phyloP scores from a whole-genome alignment of 305 asterid species.

The Solanum aculeatissimum region DNA sequence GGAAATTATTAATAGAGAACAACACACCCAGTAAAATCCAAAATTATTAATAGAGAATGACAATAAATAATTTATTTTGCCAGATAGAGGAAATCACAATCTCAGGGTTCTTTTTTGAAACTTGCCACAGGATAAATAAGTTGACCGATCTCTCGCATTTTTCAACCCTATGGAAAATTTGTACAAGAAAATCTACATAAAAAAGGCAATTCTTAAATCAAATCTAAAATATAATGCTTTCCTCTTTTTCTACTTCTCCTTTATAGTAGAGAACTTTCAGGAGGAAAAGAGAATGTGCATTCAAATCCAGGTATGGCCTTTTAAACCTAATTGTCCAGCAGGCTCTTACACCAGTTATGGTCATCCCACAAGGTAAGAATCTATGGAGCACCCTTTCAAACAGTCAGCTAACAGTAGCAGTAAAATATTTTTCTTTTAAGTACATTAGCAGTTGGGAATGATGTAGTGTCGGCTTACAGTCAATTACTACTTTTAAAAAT shows the following conservation, averaged over 20 bases:
- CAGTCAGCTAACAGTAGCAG: neutral
- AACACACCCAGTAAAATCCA: neutral
- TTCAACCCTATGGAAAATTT: neutral
- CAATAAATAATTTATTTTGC: neutral
- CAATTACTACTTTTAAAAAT: neutral
- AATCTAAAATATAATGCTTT: neutral
- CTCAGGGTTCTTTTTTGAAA: neutral
- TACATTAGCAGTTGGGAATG: neutral
- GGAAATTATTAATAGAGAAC: neutral
- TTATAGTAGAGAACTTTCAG: neutral
- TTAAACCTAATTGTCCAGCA: neutral
- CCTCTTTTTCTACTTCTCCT: neutral
- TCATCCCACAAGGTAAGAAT: neutral
- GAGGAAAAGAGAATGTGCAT: neutral
- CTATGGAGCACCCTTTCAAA: neutral
- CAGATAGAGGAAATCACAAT: neutral
- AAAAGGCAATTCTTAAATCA: neutral
- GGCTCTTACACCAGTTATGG: too few relatives aligned
- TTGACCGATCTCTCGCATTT: neutral
- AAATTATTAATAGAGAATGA: neutral
- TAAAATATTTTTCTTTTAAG: neutral
- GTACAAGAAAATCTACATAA: neutral
- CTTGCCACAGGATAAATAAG: neutral
- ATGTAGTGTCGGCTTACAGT: neutral
- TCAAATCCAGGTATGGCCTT: neutral